These are phyloP conservation scores for Melampsora larici-populina DNA, from an alignment of 1,284 basidiomycete species.

Conservation along the genomic window DNA sequence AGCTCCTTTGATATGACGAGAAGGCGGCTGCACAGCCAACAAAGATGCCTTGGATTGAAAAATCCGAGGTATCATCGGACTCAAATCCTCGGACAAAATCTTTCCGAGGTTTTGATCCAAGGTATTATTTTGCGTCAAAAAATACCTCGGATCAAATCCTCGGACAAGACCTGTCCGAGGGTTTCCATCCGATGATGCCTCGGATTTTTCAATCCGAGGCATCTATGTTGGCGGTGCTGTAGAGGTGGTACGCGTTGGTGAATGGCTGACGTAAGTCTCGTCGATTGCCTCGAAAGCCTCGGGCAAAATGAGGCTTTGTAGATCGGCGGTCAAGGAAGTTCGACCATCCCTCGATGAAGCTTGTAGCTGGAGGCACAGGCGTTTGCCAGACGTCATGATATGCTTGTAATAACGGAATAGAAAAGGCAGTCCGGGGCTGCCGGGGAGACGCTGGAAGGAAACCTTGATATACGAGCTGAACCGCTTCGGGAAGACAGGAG, in stretches of 20 bases:
- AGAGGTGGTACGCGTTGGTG: background rate
- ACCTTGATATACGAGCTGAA: constrained; percentile 5
- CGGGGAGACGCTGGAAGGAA: background rate
- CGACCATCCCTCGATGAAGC: background rate
- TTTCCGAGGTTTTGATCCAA: too few species aligned
- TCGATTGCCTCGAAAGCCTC: background rate
- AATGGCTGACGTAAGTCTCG: constrained; percentile 11
- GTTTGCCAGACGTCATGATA: constrained; percentile 13
- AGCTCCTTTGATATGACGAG: background rate
- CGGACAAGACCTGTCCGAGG: too few species aligned
- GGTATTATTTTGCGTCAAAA: too few species aligned
- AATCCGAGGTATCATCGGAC: too few species aligned
- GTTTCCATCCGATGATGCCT: too few species aligned
- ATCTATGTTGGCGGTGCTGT: too few species aligned
- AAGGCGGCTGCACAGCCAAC: too few species aligned
- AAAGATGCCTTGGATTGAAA: too few species aligned
- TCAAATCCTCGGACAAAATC: too few species aligned
- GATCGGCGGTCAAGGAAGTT: background rate
- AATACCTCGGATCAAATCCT: too few species aligned
- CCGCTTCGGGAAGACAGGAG: background rate
- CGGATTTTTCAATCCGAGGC: too few species aligned
- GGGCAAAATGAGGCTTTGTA: background rate
- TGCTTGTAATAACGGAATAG: too few species aligned
- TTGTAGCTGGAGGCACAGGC: background rate
- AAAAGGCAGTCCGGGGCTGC: background rate